phyloP scores from a whole-genome alignment of 2,329 filamentous ascomycete genomes.

The Lasiodiplodia citricola region DNA sequence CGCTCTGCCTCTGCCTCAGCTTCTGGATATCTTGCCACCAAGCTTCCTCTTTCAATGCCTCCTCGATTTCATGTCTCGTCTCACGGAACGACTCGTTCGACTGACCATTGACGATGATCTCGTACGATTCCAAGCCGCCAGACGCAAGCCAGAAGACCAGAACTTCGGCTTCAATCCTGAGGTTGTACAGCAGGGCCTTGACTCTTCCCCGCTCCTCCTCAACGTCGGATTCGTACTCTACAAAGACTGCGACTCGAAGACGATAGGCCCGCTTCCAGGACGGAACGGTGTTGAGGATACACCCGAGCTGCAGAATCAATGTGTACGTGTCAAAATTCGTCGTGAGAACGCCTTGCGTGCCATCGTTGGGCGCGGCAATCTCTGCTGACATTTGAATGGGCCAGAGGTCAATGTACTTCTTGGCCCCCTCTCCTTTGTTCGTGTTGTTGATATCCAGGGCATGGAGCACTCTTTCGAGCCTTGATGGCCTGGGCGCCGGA shows the following conservation, averaged over 20 bases:
- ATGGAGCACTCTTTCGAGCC: conserved; percentile 35
- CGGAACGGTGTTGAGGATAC: conserved; percentile 80
- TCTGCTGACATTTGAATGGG: conserved; percentile 93
- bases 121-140: conserved; percentile 73
- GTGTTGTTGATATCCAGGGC: conserved; percentile 34
- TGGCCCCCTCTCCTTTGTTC: conserved; percentile 61
- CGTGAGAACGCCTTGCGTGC: conserved; percentile 67
- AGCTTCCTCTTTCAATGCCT: conserved; percentile 70
- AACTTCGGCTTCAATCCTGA: conserved; percentile 80
- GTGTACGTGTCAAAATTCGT: conserved; percentile 93
- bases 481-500: conserved; percentile 53
- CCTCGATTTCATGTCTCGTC: conserved; percentile 66
- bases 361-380: conserved; percentile 59
- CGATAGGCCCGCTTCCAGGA: conserved; percentile 77
- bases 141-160: conserved; percentile 82
- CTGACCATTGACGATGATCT: conserved; percentile 76
- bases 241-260: conserved; percentile 82
- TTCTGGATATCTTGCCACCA: conserved; percentile 82
- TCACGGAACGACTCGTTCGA: conserved; percentile 57
- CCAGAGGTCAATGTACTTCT: conserved; percentile 87
- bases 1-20: conserved; percentile 42
- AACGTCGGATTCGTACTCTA: conserved; percentile 85
- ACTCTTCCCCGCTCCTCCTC: conserved; percentile 77
- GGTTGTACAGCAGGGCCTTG: conserved; percentile 74
- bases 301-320: conserved; percentile 84